Conservation (phyloP, 2,329 filamentous ascomycete species). For the Cladosporium phlei region DNA sequence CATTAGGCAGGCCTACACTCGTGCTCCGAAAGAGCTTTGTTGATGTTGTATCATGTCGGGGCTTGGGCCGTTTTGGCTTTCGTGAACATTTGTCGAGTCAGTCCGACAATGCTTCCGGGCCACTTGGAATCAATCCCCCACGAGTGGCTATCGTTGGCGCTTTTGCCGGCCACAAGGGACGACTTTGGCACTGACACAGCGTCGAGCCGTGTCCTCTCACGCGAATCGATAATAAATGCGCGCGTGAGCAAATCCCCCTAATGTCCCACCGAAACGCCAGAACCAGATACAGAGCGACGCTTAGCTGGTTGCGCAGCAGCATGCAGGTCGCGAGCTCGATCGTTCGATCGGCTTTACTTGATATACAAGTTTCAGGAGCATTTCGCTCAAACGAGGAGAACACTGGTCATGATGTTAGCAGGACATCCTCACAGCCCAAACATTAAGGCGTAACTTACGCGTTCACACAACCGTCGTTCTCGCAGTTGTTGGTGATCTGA, state of each 20-base stretch:
- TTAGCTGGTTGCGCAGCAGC: background rate
- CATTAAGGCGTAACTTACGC: slow-evolving; percentile 15
- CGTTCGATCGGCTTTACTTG: background rate
- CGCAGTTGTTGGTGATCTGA: slow-evolving; percentile 59
- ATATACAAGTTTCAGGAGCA: background rate
- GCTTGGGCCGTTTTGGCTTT: slow-evolving; percentile 4
- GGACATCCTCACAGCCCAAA: background rate
- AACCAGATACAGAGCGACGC: slow-evolving; percentile 4
- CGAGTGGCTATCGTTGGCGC: background rate
- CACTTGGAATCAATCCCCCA: slow-evolving; percentile 3
- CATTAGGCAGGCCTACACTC: too few species aligned
- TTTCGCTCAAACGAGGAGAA: slow-evolving; percentile 13
- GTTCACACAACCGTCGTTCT: slow-evolving; percentile 58
- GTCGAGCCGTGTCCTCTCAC: background rate
- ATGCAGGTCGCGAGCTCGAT: background rate
- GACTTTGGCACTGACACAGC: slow-evolving; percentile 5
- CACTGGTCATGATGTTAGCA: slow-evolving; percentile 5
- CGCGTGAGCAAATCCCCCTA: slow-evolving; percentile 1
- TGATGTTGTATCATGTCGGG: too few species aligned
- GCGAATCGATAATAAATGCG: background rate
- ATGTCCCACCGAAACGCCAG: slow-evolving; percentile 2
- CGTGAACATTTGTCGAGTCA: background rate
- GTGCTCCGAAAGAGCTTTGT: too few species aligned
- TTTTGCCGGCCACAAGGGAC: background rate
- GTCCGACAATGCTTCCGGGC: slow-evolving; percentile 12